Base-by-base conservation (phyloP, 2,329 filamentous ascomycete species). In the Cladosporium austrohemisphaericum region DNA sequence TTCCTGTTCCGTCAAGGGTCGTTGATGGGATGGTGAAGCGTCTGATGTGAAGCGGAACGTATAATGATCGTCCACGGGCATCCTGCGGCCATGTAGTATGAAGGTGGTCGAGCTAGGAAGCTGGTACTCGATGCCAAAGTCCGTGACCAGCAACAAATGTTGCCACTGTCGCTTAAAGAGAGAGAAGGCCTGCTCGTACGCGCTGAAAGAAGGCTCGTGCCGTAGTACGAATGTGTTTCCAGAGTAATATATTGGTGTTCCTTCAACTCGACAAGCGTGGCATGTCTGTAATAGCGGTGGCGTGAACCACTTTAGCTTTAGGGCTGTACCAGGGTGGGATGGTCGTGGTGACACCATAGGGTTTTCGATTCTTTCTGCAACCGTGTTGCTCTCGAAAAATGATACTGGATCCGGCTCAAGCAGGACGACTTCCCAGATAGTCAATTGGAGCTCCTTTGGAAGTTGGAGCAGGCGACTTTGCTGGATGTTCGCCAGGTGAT, bases 401-500 rank as follows among this genome's bases (percentile, higher is more conserved):
- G 43, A 37, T 1, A 61, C 54, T 8, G 55, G 51, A 8, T 55
- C 28, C 11, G 36, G n/a, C 0, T 49, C 43, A 11, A 51, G 51
- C 20, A 62, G 49, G 3, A 53, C 45, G 35, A 52, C 56, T 46
- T 61, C 59, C 50, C 55, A 61, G 16, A 55, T 53, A 10, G 28
- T 38, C 5, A 53, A 35, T 32, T 53, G 51, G 5, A 55, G 43
- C 36, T 55, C 53, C 8, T 44, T 41, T 7, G 53, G 53, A 8
- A 55, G 53, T 11, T 20, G n/a, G 10, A 53, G 40, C 5, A 55
- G 49, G 23, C 14, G 40, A 20, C 43, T 46, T 5, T 8, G 43
- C 16, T 26, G 38, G 23, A 16, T 41, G 23, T 26, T 23, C 20
- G 20, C 36, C 26, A 25, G 11, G 25, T 14, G 22, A 9, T 25